Evolutionary conservation across 441 rosid species (phyloP).

Genomic region (Jatropha podagrica): DNA sequence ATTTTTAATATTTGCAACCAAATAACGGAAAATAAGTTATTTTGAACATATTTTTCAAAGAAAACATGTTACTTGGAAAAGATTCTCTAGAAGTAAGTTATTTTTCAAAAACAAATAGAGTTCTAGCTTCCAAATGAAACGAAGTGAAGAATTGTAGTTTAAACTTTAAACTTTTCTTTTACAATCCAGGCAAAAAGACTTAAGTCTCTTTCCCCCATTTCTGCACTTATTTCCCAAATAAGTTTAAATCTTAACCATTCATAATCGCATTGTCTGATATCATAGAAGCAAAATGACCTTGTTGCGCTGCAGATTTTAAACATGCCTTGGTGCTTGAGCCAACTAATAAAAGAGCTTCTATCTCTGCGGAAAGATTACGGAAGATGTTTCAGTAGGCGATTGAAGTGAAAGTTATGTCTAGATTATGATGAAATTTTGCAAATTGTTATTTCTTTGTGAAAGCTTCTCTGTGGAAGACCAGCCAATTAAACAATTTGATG

Average conservation of each 20-base stretch:
- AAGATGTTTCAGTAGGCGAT: slow-evolving; percentile 41
- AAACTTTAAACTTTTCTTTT: neutral
- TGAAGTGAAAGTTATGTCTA: neutral
- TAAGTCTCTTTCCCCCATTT: neutral
- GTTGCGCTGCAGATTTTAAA: slow-evolving; percentile 58
- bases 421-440: too few species aligned
- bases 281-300: slow-evolving; percentile 11
- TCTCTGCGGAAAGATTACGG: slow-evolving; percentile 71
- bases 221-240: neutral
- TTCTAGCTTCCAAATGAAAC: too few species aligned
- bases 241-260: neutral
- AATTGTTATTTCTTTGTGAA: too few species aligned
- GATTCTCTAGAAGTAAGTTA: too few species aligned
- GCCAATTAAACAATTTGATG: neutral
- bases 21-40: too few species aligned
- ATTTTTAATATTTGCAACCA: too few species aligned
- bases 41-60: too few species aligned
- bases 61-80: too few species aligned
- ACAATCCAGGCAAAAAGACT: neutral
- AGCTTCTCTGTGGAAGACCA: slow-evolving; percentile 4
- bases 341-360: slow-evolving; percentile 80
- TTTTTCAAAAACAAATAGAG: too few species aligned
- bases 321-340: slow-evolving; percentile 91
- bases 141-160: neutral
- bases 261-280: neutral